Evolutionary conservation across 2,329 filamentous ascomycete species (phyloP).

Genomic region (Ophiostoma ips): DNA sequence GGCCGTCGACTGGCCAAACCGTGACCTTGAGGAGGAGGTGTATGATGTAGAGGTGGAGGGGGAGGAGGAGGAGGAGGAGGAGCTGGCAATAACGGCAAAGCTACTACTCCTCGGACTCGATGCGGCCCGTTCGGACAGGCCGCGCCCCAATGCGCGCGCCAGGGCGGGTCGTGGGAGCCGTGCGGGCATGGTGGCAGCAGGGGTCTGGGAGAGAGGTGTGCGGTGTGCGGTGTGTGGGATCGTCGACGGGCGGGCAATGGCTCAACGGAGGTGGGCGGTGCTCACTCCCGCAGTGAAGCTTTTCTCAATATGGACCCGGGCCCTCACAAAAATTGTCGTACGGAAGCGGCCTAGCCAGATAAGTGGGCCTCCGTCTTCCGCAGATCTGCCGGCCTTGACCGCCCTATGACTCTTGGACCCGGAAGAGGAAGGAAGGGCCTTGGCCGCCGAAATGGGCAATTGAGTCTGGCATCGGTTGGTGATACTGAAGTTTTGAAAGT

Average conservation of each 20-base stretch:
- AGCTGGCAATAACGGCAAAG: background rate
- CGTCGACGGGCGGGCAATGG: background rate
- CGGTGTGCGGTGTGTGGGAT: too few relatives aligned
- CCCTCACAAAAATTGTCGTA: background rate
- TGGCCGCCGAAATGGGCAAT: background rate
- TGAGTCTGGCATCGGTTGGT: too few relatives aligned
- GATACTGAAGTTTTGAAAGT: too few relatives aligned
- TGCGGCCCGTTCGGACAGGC: constrained; percentile 6
- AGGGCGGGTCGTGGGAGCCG: background rate
- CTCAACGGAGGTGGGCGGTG: background rate
- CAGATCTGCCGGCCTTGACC: constrained; percentile 11
- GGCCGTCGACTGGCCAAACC: background rate
- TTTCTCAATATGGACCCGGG: background rate
- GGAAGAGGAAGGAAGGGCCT: too few relatives aligned
- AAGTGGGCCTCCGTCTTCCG: background rate
- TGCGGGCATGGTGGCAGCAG: constrained; percentile 5
- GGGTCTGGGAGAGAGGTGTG: background rate
- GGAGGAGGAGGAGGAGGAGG: background rate
- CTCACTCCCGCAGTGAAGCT: constrained; percentile 2
- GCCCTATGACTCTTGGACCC: constrained; percentile 8
- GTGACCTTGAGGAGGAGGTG: background rate
- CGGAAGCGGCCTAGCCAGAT: too few relatives aligned
- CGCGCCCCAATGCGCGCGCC: constrained; percentile 7
- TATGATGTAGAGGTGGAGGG: background rate
- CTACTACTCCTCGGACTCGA: background rate